Conservation (phyloP, 495 filamentous ascomycete species). For the Podospora conica region DNA sequence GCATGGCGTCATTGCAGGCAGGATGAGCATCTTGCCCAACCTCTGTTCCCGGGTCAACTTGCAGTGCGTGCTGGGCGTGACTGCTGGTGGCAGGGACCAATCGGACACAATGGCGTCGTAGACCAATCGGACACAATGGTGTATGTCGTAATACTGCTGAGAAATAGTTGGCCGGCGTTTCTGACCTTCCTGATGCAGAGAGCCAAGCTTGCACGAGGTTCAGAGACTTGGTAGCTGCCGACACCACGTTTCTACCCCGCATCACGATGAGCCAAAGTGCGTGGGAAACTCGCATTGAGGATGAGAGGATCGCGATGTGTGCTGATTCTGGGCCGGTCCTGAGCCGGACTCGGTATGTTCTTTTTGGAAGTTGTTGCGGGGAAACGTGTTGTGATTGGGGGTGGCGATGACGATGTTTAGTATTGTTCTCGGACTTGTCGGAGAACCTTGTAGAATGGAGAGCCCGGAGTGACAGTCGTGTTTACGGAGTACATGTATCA, state of each 20-base stretch:
- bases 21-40: not conserved
- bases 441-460: too few relatives aligned
- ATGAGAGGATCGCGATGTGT: not conserved
- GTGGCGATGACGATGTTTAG: not conserved
- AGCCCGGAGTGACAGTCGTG: too few relatives aligned
- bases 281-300: not conserved
- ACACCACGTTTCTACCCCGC: not conserved
- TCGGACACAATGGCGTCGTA: not conserved
- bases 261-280: not conserved
- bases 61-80: not conserved
- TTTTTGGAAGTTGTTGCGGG: not conserved
- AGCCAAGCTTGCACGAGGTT: not conserved
- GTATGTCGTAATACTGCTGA: not conserved
- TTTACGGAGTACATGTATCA: too few relatives aligned
- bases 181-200: not conserved
- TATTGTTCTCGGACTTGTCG: not conserved
- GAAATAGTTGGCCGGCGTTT: not conserved
- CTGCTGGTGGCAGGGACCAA: not conserved
- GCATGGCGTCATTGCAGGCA: not conserved
- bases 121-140: not conserved
- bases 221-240: not conserved
- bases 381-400: not conserved
- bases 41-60: not conserved
- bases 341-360: not conserved
- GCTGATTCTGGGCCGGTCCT: not conserved